phyloP scores from a whole-genome alignment of 1,284 basidiomycete species.

The Naganishia sp. region DNA sequence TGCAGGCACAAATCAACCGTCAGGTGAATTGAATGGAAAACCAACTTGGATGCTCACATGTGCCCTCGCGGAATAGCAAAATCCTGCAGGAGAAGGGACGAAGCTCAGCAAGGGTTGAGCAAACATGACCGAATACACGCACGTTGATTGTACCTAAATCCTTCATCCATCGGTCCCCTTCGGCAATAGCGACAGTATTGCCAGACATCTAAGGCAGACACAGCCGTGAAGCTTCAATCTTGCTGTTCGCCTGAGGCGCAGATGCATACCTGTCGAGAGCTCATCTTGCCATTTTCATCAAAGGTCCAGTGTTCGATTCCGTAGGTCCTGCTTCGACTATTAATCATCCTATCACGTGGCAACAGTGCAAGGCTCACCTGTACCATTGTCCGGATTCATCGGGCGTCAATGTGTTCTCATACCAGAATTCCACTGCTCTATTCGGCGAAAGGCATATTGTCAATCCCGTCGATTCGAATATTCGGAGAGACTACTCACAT shows the following conservation, averaged over 20 bases:
- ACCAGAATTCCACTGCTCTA: conserved; percentile 60
- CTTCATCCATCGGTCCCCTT: conserved; percentile 63
- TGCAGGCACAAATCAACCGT: neutral
- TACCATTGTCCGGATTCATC: conserved; percentile 57
- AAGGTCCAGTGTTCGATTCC: conserved; percentile 68
- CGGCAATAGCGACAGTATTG: conserved; percentile 61
- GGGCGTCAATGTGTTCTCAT: conserved; percentile 56
- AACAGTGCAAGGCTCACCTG: conserved; percentile 23
- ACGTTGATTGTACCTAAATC: conserved; percentile 52
- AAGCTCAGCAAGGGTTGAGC: neutral
- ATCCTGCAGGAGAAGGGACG: conserved; percentile 27
- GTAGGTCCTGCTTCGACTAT: conserved; percentile 54
- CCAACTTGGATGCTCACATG: conserved; percentile 29
- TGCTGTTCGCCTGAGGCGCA: neutral
- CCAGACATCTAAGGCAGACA: conserved; percentile 58
- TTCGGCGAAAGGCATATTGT: conserved; percentile 7
- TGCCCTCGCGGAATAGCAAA: conserved; percentile 39
- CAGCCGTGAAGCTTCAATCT: neutral
- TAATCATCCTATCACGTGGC: too few species aligned
- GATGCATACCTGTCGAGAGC: conserved; percentile 48
- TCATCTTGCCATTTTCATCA: conserved; percentile 60
- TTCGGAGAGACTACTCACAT: conserved; percentile 56
- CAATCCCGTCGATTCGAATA: neutral
- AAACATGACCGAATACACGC: conserved; percentile 20
- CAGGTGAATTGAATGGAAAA: neutral